A percentile compares a stretch with the other conserved stretches of the same genome.
phyloP scores from a whole-genome alignment of 176 grass and related monocot genomes.

The Cocos nucifera region DNA sequence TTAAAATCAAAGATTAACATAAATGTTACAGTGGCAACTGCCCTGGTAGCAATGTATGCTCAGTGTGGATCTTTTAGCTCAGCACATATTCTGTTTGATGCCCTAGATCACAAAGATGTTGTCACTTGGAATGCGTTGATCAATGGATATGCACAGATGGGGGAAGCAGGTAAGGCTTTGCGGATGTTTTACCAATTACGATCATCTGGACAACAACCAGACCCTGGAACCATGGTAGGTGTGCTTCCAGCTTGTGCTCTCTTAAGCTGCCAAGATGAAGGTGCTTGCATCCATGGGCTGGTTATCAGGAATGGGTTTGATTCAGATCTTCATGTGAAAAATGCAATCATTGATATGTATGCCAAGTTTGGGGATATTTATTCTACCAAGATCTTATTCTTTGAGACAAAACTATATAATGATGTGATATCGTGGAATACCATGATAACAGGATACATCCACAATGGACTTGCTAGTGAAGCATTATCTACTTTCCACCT shows the following conservation, averaged over 20 bases:
- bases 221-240: slow-evolving; percentile 32
- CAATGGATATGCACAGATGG: slow-evolving; percentile 48
- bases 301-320: slow-evolving; percentile 30
- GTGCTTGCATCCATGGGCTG: slow-evolving; percentile 27
- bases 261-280: slow-evolving; percentile 26
- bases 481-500: slow-evolving; percentile 26
- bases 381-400: slow-evolving; percentile 28
- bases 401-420: slow-evolving; percentile 12
- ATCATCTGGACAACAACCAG: slow-evolving; percentile 6
- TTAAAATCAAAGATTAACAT: slow-evolving; percentile 40
- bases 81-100: slow-evolving; percentile 55
- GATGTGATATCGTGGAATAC: slow-evolving; percentile 44
- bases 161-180: slow-evolving; percentile 29
- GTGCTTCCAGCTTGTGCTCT: slow-evolving; percentile 27
- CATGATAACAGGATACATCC: slow-evolving; percentile 35
- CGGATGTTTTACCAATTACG: slow-evolving; percentile 24
- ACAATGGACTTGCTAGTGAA: slow-evolving; percentile 28
- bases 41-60: slow-evolving; percentile 70
- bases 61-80: slow-evolving; percentile 66
- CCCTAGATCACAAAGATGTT: slow-evolving; percentile 59
- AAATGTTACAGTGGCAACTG: slow-evolving; percentile 51
- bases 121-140: slow-evolving; percentile 83
- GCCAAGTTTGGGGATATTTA: slow-evolving; percentile 33
- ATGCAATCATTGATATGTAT: slow-evolving; percentile 41
- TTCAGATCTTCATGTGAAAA: slow-evolving; percentile 44